Evolutionary conservation across 768 basidiomycete genomes (phyloP).

Genomic region (Psilocybe cubensis): DNA sequence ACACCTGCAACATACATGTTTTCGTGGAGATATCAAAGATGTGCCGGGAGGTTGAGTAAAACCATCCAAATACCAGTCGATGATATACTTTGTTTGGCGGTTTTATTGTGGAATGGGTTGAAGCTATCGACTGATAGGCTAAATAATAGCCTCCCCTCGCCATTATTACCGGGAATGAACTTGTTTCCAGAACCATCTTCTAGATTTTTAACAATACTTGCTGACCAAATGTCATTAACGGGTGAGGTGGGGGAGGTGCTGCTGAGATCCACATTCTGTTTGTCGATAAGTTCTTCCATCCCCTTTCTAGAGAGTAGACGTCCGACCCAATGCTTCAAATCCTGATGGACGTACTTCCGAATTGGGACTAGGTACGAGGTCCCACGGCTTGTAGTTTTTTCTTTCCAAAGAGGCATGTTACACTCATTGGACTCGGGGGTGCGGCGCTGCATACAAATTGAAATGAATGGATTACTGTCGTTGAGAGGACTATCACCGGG

Average conservation of each 20-base stretch:
- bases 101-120: conserved; percentile 29
- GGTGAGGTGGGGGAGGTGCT: no score
- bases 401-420: conserved; percentile 23
- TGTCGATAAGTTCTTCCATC: conserved; percentile 12
- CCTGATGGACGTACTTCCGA: conserved; percentile 4
- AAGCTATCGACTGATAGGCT: conserved; percentile 30
- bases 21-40: conserved; percentile 34
- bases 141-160: conserved; percentile 25
- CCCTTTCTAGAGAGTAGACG: conserved; percentile 3
- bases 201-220: conserved; percentile 18
- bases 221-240: conserved; percentile 13
- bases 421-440: conserved; percentile 17
- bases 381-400: background rate
- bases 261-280: background rate
- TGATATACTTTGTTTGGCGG: conserved; percentile 24
- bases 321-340: no score
- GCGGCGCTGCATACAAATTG: background rate
- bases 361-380: conserved; percentile 7
- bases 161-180: conserved; percentile 20
- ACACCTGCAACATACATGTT: conserved; percentile 47
- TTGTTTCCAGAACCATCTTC: conserved; percentile 19
- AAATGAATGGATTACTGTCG: background rate
- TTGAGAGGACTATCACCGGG: background rate
- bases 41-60: conserved; percentile 38
- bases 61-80: conserved; percentile 30